Conservation (phyloP, 1,284 basidiomycete species). For the Paramarasmius palmivorus region DNA sequence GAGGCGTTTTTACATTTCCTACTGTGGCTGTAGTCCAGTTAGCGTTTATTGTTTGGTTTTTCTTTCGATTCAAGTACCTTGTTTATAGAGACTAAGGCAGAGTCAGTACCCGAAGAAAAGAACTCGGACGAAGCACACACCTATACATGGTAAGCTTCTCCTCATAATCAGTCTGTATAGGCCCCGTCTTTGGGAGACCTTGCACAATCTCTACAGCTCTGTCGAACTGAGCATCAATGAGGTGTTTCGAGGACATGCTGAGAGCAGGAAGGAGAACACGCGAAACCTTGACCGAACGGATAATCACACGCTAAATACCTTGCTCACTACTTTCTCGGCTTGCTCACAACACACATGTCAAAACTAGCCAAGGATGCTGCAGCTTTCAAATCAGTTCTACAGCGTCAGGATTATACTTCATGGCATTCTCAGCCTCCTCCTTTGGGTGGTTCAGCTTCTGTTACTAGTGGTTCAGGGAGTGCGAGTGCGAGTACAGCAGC, state of each 20-base stretch:
- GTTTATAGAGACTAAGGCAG: constrained; percentile 77
- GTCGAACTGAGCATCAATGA: constrained; percentile 85
- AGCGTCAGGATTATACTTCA: constrained; percentile 65
- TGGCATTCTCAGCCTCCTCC: constrained; percentile 68
- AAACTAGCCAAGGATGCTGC: constrained; percentile 64
- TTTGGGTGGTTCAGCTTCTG: constrained; percentile 19
- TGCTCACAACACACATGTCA: too few relatives aligned
- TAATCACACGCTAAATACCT: too few relatives aligned
- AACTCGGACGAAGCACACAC: too few relatives aligned
- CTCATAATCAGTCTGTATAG: constrained; percentile 96
- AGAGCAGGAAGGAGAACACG: background rate
- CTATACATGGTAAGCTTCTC: constrained; percentile 96
- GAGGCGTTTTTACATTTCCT: constrained; percentile 77
- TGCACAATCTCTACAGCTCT: constrained; percentile 95
- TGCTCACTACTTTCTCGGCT: too few relatives aligned
- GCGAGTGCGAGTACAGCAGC: too few relatives aligned
- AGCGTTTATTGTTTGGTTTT: constrained; percentile 14
- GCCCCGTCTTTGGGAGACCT: constrained; percentile 87
- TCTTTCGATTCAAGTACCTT: constrained; percentile 55
- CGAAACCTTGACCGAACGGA: too few relatives aligned
- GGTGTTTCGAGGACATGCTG: constrained; percentile 58
- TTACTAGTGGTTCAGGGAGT: too few relatives aligned
- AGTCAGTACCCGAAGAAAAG: too few relatives aligned
- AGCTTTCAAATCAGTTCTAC: constrained; percentile 62
- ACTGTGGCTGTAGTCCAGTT: constrained; percentile 68